Evolutionary conservation across 352 stramenopile species (phyloP).

Genomic region (Globisporangium mamillatum): DNA sequence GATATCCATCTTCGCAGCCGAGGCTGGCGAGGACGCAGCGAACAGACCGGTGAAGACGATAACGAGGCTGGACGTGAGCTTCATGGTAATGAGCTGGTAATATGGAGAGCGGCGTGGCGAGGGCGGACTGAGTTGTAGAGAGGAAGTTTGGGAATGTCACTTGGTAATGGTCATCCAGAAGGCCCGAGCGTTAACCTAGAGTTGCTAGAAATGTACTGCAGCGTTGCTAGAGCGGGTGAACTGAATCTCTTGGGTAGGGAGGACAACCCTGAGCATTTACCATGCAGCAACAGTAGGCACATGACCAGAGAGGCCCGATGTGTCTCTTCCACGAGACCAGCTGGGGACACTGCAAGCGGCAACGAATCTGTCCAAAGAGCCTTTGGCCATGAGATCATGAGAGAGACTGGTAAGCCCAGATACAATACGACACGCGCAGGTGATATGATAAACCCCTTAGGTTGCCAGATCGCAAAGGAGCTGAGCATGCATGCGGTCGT

Average conservation of each 20-base stretch:
- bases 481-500: not conserved
- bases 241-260: not conserved
- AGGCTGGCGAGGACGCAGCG: not conserved
- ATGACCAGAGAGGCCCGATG: not conserved
- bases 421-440: not conserved
- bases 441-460: not conserved
- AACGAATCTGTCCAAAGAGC: not conserved
- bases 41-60: not conserved
- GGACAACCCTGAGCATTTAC: not conserved
- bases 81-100: not conserved
- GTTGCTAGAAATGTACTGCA: not conserved
- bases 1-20: not conserved
- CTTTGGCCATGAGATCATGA: not conserved
- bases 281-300: not conserved
- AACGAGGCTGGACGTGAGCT: not conserved
- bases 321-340: constrained; percentile 1
- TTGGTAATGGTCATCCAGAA: not conserved
- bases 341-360: not conserved
- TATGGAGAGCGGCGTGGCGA: not conserved
- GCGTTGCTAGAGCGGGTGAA: not conserved
- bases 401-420: not conserved
- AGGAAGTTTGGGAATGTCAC: not conserved
- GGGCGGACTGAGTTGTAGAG: not conserved
- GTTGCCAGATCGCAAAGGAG: not conserved
- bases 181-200: not conserved